Base-by-base conservation (phyloP, 2,329 filamentous ascomycete species). In the Trichoderma arundinaceum region DNA sequence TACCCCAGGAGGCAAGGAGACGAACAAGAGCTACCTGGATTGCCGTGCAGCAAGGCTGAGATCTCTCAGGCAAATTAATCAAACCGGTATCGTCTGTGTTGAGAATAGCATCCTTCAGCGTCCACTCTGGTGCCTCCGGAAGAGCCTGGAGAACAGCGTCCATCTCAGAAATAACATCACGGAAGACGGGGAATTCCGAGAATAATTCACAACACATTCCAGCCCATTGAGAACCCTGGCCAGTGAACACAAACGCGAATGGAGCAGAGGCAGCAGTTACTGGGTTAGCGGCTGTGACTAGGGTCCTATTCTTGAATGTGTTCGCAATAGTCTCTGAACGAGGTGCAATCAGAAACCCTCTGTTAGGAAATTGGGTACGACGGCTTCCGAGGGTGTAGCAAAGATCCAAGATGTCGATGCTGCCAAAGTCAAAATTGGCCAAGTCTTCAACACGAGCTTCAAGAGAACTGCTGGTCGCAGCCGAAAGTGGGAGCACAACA, bases 201-300 rank as follows among this genome's bases (percentile, higher is more conserved):
- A 28, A 44, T n/a, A 69, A 61, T 43, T 67, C 62, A 7, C 62
- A 46, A 3, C 68, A 67, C 68, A 70, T 70, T 19, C 54, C 61
- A 32, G 52, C 41, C 68, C 67, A 70, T 35, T 70, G 69, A 1
- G 69, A 68, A n/a, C 69, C 69, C 46, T 70, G 66, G 19, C 61
- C 61, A 12, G 61, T 64, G 39, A 64, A 64, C 7, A 64, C 52
- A 38, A 64, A 64, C 22, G 22, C 22, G 4, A 28, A 28, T 28
- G 22, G 22, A 4, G 22, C 22, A 28, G 22, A 28, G 22, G 22
- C 22, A 28, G 22, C 22, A 28, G 22, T 28, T 28, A 4, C 22
- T 28, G 22, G 13, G 35, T 46, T n/a, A 46, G 17, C 8, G 43
- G 43, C 17, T 19, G 17, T 9, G 43, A n/a, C 17, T 22, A 46